Conservation (phyloP, 1,284 basidiomycete genomes). For the Neotropicomus parvogracilis region DNA sequence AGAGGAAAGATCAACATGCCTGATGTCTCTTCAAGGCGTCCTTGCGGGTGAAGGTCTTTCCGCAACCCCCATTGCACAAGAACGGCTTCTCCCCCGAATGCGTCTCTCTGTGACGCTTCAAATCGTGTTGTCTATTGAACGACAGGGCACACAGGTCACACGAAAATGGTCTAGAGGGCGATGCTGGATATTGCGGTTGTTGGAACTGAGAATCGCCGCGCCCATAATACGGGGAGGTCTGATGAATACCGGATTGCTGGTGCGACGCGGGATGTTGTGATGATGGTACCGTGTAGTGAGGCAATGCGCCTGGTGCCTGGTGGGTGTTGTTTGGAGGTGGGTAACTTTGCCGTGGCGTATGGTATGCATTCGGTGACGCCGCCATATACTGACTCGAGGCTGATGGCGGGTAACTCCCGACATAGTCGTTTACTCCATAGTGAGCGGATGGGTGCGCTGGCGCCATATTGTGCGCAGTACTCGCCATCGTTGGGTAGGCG, state of each 20-base stretch:
- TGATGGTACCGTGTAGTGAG: slow-evolving; percentile 28
- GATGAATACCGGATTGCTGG: slow-evolving; percentile 19
- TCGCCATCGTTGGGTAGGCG: slow-evolving; percentile 21
- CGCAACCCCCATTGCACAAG: slow-evolving; percentile 74
- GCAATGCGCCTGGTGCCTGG: slow-evolving; percentile 14
- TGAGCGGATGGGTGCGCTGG: slow-evolving; percentile 20
- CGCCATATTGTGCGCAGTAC: slow-evolving; percentile 18
- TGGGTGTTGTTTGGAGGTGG: slow-evolving; percentile 22
- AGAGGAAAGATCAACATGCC: slow-evolving; percentile 38
- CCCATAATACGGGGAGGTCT: slow-evolving; percentile 28
- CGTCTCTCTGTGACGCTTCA: slow-evolving; percentile 77
- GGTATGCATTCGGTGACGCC: slow-evolving; percentile 22
- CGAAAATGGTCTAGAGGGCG: slow-evolving; percentile 65
- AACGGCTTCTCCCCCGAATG: slow-evolving; percentile 80
- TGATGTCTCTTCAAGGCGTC: slow-evolving; percentile 80
- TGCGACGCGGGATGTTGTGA: slow-evolving; percentile 28
- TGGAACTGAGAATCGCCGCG: slow-evolving; percentile 28
- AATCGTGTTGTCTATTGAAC: slow-evolving; percentile 77
- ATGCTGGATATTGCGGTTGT: slow-evolving; percentile 54
- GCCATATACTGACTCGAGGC: slow-evolving; percentile 22
- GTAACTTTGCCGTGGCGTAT: slow-evolving; percentile 31
- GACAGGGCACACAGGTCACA: slow-evolving; percentile 78
- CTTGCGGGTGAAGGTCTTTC: slow-evolving; percentile 80
- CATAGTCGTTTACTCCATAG: slow-evolving; percentile 25
- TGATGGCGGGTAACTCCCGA: slow-evolving; percentile 14